phyloP scores from a whole-genome alignment of 768 basidiomycete genomes.

The Trametes villosa region DNA sequence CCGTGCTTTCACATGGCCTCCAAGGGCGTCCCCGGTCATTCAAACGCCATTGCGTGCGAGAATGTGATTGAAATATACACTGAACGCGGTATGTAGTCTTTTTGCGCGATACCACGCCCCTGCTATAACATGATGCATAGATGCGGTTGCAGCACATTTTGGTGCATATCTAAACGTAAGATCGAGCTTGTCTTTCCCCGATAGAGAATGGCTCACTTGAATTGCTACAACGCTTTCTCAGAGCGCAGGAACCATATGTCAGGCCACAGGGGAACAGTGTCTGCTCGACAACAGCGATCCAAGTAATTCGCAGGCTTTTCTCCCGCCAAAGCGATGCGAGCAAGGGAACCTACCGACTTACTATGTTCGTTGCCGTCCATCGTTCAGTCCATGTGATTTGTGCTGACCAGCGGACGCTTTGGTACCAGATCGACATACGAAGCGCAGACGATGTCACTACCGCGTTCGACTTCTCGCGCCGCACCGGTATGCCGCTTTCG shows the following conservation, averaged over 20 bases:
- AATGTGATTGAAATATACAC: neutral
- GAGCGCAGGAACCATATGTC: slow-evolving; percentile 3
- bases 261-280: slow-evolving; percentile 1
- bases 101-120: neutral
- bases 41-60: neutral
- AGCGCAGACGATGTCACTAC: slow-evolving; percentile 27
- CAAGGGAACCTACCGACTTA: neutral
- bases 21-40: neutral
- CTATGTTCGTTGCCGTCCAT: neutral
- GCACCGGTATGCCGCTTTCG: slow-evolving; percentile 26
- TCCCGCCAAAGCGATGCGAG: neutral
- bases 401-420: neutral
- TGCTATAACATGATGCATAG: neutral
- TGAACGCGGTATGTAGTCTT: neutral
- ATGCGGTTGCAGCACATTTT: neutral
- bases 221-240: neutral
- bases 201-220: neutral
- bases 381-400: neutral
- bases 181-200: neutral
- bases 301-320: neutral
- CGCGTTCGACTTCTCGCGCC: slow-evolving; percentile 31
- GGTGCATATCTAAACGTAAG: slow-evolving; percentile 8
- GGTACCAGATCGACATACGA: slow-evolving; percentile 12
- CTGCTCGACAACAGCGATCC: neutral
- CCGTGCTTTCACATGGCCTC: neutral